Evolutionary conservation across 495 filamentous ascomycete species (phyloP).

Genomic region (Penicillium taxi): DNA sequence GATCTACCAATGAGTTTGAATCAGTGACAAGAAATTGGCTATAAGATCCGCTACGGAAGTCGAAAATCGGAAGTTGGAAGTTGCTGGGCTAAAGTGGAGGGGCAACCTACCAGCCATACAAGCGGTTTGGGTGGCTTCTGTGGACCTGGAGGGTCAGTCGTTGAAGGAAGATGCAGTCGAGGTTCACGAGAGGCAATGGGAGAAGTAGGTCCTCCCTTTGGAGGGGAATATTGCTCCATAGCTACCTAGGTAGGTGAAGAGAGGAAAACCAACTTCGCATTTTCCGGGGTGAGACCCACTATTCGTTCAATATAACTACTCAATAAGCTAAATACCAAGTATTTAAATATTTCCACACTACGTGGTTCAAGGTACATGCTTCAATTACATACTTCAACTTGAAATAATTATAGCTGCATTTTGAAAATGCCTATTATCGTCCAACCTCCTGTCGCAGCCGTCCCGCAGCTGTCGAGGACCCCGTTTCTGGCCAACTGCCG

Average conservation of each 20-base stretch:
- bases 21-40: no score
- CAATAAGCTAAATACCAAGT: neutral
- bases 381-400: neutral
- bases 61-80: no score
- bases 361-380: no score
- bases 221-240: constrained; percentile 33
- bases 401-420: neutral
- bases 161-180: constrained; percentile 58
- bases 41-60: no score
- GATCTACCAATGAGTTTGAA: no score
- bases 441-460: constrained; percentile 58
- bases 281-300: constrained; percentile 4
- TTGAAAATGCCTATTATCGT: constrained; percentile 22
- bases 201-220: constrained; percentile 18
- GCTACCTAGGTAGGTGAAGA: neutral
- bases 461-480: constrained; percentile 59
- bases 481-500: constrained; percentile 68
- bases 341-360: no score
- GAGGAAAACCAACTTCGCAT: constrained; percentile 5
- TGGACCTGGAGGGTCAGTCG: constrained; percentile 71
- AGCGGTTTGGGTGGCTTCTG: constrained; percentile 63
- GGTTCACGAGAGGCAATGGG: constrained; percentile 28
- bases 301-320: neutral
- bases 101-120: constrained; percentile 67
- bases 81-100: neutral